phyloP scores from a whole-genome alignment of 495 filamentous ascomycete species.

The Cetradonia linearis region DNA sequence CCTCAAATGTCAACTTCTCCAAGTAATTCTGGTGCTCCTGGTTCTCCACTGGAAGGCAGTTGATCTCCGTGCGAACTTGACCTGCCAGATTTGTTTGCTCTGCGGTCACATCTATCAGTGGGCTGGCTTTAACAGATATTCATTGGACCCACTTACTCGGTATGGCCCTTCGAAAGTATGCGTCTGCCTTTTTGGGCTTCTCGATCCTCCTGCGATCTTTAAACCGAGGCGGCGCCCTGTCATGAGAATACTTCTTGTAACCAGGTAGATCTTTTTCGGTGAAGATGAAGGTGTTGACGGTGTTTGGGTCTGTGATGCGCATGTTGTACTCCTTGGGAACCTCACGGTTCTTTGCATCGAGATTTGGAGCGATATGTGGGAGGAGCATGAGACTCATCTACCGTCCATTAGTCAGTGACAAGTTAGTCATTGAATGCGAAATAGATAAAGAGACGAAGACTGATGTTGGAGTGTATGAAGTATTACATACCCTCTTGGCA shows the following conservation, averaged over 20 bases:
- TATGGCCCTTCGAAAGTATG: conserved; percentile 61
- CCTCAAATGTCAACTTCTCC: conserved; percentile 47
- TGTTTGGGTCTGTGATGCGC: conserved; percentile 48
- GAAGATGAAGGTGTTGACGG: conserved; percentile 79
- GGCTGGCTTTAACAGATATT: too few species aligned
- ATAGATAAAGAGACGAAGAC: background rate
- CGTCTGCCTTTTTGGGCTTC: conserved; percentile 52
- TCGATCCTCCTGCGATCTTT: conserved; percentile 33
- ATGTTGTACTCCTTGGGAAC: conserved; percentile 79
- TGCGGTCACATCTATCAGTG: conserved; percentile 27
- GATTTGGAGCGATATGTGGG: conserved; percentile 43
- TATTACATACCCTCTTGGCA: conserved; percentile 38
- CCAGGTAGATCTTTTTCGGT: conserved; percentile 84
- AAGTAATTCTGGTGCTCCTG: conserved; percentile 57
- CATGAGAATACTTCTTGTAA: conserved; percentile 41
- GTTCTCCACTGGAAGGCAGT: conserved; percentile 65
- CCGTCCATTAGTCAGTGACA: conserved; percentile 1
- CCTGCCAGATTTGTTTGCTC: conserved; percentile 75
- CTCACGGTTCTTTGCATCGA: conserved; percentile 28
- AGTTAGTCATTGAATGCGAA: background rate
- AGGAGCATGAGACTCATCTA: conserved; percentile 29
- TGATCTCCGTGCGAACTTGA: conserved; percentile 63
- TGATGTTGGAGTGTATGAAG: background rate
- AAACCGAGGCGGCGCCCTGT: conserved; percentile 17
- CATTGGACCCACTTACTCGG: conserved; percentile 51